phyloP scores from a whole-genome alignment of 1,284 basidiomycete species.

The Marasmius oreades region DNA sequence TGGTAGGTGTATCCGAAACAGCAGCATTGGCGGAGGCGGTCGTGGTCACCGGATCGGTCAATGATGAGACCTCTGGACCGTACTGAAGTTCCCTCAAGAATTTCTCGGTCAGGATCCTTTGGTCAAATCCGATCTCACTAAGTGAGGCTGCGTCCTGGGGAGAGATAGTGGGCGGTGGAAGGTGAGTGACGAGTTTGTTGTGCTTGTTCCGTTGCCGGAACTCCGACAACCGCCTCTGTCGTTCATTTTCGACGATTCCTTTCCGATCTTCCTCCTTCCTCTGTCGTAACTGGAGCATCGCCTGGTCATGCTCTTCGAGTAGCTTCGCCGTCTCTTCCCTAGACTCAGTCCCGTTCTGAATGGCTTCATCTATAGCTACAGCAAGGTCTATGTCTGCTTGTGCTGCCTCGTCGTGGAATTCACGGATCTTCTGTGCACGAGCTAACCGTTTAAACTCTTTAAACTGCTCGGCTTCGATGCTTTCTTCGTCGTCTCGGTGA shows the following conservation, averaged over 20 bases:
- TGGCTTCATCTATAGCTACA: slow-evolving; percentile 33
- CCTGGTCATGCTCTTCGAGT: slow-evolving; percentile 43
- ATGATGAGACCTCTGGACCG: not conserved
- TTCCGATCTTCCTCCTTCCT: slow-evolving; percentile 50
- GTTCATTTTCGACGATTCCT: slow-evolving; percentile 39
- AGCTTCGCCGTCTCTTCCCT: slow-evolving; percentile 28
- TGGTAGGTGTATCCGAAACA: slow-evolving; percentile 11
- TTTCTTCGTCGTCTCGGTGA: slow-evolving; percentile 30
- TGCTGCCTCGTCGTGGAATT: slow-evolving; percentile 52
- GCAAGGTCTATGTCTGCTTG: slow-evolving; percentile 43
- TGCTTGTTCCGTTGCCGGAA: slow-evolving; percentile 2
- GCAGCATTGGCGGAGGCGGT: no score
- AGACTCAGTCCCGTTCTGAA: slow-evolving; percentile 16
- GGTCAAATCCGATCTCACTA: not conserved
- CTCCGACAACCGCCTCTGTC: slow-evolving; percentile 31
- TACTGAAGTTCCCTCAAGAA: slow-evolving; percentile 5
- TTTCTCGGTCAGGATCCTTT: not conserved
- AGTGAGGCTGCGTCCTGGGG: not conserved
- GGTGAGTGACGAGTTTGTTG: not conserved
- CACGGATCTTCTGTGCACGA: slow-evolving; percentile 48
- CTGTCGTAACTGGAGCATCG: slow-evolving; percentile 41
- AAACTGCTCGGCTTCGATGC: slow-evolving; percentile 42
- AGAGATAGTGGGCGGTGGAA: not conserved
- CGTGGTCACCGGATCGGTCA: no score
- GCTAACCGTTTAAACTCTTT: slow-evolving; percentile 46